phyloP scores from a whole-genome alignment of 371 early-diverging fungal genomes.

The Conidiobolus coronatus region DNA sequence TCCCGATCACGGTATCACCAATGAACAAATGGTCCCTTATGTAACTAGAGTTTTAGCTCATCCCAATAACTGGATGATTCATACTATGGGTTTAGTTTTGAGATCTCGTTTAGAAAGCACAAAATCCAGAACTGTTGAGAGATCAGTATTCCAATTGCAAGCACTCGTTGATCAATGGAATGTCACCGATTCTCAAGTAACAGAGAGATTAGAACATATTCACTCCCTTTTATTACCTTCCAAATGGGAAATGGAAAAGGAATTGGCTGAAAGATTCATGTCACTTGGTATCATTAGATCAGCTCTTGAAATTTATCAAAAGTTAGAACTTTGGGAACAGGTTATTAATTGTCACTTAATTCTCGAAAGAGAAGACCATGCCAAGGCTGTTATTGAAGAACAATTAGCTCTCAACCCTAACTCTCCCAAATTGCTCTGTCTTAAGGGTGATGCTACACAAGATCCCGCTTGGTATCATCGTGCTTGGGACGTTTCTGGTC shows the following conservation, averaged over 20 bases:
- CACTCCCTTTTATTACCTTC: slow-evolving; percentile 56
- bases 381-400: slow-evolving; percentile 38
- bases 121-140: slow-evolving; percentile 73
- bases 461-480: slow-evolving; percentile 57
- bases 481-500: slow-evolving; percentile 71
- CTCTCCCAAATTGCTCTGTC: slow-evolving; percentile 62
- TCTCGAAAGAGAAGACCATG: slow-evolving; percentile 58
- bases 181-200: slow-evolving; percentile 42
- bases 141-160: slow-evolving; percentile 76
- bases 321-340: slow-evolving; percentile 86
- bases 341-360: slow-evolving; percentile 61
- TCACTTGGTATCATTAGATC: slow-evolving; percentile 67
- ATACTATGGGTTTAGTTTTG: slow-evolving; percentile 75
- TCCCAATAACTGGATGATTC: slow-evolving; percentile 90
- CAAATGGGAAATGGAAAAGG: slow-evolving; percentile 87
- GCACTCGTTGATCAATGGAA: slow-evolving; percentile 71
- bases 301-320: slow-evolving; percentile 77
- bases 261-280: slow-evolving; percentile 63
- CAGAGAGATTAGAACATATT: slow-evolving; percentile 61
- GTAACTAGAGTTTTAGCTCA: slow-evolving; percentile 73
- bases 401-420: slow-evolving; percentile 37
- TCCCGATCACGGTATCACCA: slow-evolving; percentile 73
- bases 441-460: slow-evolving; percentile 65
- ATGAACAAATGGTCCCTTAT: slow-evolving; percentile 82
- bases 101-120: slow-evolving; percentile 75